Evolutionary conservation across 1,284 basidiomycete genomes (phyloP).

Genomic region (Trametes polyzona): DNA sequence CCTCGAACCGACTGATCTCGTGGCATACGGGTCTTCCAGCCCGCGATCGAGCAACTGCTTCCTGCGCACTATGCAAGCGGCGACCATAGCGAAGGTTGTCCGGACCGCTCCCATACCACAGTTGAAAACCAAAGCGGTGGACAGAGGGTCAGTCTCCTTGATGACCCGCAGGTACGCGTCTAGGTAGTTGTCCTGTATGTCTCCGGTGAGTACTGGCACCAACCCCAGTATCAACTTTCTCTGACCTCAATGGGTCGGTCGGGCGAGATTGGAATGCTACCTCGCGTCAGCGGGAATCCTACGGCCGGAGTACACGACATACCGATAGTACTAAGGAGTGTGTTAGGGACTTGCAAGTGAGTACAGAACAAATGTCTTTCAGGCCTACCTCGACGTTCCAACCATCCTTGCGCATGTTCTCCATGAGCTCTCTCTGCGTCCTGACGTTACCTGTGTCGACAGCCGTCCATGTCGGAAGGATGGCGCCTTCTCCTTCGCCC

Average conservation of each 20-base stretch:
- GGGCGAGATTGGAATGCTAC: slow-evolving; percentile 90
- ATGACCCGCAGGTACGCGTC: slow-evolving; percentile 92
- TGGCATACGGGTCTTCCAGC: slow-evolving; percentile 75
- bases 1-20: slow-evolving; percentile 25
- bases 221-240: neutral
- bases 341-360: slow-evolving; percentile 7
- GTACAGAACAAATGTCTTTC: slow-evolving; percentile 9
- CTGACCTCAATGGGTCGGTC: slow-evolving; percentile 82
- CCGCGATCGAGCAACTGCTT: slow-evolving; percentile 85
- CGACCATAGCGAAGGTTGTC: slow-evolving; percentile 97
- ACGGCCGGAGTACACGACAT: slow-evolving; percentile 3
- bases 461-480: slow-evolving; percentile 94
- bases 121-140: slow-evolving; percentile 90
- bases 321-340: slow-evolving; percentile 66
- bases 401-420: slow-evolving; percentile 76
- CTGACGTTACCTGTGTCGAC: slow-evolving; percentile 86
- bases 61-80: slow-evolving; percentile 87
- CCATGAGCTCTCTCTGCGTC: slow-evolving; percentile 90
- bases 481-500: slow-evolving; percentile 67
- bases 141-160: slow-evolving; percentile 78
- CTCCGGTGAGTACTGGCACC: neutral
- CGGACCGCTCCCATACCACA: slow-evolving; percentile 98
- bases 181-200: slow-evolving; percentile 86
- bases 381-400: slow-evolving; percentile 85
- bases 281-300: neutral